Evolutionary conservation across 2,329 filamentous ascomycete genomes (phyloP).

Genomic region (Ophiosphaerella herpotricha): DNA sequence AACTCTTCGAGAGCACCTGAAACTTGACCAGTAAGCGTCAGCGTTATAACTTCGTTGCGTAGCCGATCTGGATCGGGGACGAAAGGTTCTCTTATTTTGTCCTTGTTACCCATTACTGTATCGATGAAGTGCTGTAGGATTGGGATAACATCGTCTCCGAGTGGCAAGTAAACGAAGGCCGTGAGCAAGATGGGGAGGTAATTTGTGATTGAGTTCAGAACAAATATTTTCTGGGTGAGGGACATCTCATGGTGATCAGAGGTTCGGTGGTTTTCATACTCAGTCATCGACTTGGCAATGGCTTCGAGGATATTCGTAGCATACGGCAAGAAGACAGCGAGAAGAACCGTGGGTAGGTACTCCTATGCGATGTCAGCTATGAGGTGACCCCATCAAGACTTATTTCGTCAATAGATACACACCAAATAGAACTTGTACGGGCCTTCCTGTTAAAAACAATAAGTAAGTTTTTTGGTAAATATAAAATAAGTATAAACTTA

Average conservation of each 20-base stretch:
- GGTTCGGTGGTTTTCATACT: conserved; percentile 43
- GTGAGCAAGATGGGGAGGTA: conserved; percentile 43
- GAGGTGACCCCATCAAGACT: background rate
- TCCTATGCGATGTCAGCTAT: conserved; percentile 26
- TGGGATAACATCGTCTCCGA: conserved; percentile 31
- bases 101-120: conserved; percentile 12
- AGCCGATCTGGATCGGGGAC: conserved; percentile 33
- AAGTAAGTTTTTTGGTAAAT: no score
- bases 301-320: conserved; percentile 33
- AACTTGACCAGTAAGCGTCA: conserved; percentile 41
- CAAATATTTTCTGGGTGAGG: conserved; percentile 41
- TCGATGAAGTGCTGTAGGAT: conserved; percentile 27
- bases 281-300: conserved; percentile 34
- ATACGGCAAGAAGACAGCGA: conserved; percentile 36
- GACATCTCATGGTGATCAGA: conserved; percentile 39
- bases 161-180: conserved; percentile 40
- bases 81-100: conserved; percentile 20
- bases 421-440: conserved; percentile 25
- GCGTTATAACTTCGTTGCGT: conserved; percentile 40
- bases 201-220: conserved; percentile 42
- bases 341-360: conserved; percentile 39
- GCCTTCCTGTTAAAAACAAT: no score
- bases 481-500: conserved; percentile 38
- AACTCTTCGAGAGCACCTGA: conserved; percentile 37
- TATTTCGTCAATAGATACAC: background rate